phyloP scores from a whole-genome alignment of 169 alveolate genomes.

The Babesia bigemina region DNA sequence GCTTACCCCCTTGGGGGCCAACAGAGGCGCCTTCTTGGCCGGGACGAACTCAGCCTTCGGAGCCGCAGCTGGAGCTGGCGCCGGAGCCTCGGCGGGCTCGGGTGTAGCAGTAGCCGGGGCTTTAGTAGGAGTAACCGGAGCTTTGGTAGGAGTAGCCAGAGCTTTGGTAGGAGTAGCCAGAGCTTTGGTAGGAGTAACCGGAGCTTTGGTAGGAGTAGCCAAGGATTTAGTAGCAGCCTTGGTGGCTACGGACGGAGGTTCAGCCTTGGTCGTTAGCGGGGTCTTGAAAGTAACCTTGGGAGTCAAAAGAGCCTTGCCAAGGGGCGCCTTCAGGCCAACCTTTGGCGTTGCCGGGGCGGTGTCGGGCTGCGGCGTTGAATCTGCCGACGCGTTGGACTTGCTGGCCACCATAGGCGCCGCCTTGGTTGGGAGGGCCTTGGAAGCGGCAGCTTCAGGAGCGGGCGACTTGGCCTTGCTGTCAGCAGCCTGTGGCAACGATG shows the following conservation, averaged over 20 bases:
- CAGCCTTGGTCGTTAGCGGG: not conserved
- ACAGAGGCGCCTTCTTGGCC: not conserved
- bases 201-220: not conserved
- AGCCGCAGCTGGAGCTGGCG: not conserved
- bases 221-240: not conserved
- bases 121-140: not conserved
- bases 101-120: too few relatives aligned
- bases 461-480: too few relatives aligned
- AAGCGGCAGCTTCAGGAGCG: too few relatives aligned
- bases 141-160: too few relatives aligned
- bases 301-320: not conserved
- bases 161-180: too few relatives aligned
- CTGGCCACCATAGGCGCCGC: too few relatives aligned
- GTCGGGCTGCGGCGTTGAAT: too few relatives aligned
- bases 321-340: not conserved
- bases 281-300: not conserved
- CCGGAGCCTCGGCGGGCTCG: too few relatives aligned
- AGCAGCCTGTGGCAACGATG: too few relatives aligned
- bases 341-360: not conserved
- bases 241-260: not conserved
- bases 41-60: constrained; percentile 23
- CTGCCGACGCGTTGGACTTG: too few relatives aligned
- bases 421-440: too few relatives aligned
- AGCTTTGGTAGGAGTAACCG: constrained; percentile 1
- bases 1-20: constrained; percentile 5